phyloP scores from a whole-genome alignment of 73 alveolate genomes.

The Paramecium biaurelia region DNA sequence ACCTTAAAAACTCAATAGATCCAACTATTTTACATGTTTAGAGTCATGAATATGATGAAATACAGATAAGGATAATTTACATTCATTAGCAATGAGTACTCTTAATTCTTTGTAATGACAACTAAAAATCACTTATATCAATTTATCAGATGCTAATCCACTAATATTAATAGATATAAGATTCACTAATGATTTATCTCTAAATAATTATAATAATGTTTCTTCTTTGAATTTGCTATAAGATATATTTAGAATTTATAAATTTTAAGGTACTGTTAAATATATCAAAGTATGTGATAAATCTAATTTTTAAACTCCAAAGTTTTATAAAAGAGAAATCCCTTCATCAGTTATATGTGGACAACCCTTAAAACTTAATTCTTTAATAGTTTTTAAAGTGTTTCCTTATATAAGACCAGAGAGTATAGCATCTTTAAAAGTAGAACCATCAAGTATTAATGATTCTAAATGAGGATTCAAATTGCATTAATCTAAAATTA shows the following conservation, averaged over 20 bases:
- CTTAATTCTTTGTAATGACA: background rate
- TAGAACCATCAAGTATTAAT: background rate
- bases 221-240: conserved; percentile 25
- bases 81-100: background rate
- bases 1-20: background rate
- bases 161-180: background rate
- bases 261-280: background rate
- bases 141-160: conserved; percentile 31
- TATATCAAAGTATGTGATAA: background rate
- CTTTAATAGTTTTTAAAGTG: background rate
- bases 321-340: background rate
- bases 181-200: background rate
- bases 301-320: conserved; percentile 26
- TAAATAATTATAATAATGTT: background rate
- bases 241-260: background rate
- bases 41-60: background rate
- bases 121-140: background rate
- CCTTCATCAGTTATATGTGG: conserved; percentile 33
- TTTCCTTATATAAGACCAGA: background rate
- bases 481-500: conserved; percentile 44
- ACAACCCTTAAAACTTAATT: conserved; percentile 12
- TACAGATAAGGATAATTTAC: background rate
- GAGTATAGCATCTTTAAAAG: background rate
- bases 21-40: conserved; percentile 13
- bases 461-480: background rate